These are phyloP conservation scores for Neonectria ditissima DNA, from an alignment of 2,329 filamentous ascomycete genomes.

Conservation along the genomic window DNA sequence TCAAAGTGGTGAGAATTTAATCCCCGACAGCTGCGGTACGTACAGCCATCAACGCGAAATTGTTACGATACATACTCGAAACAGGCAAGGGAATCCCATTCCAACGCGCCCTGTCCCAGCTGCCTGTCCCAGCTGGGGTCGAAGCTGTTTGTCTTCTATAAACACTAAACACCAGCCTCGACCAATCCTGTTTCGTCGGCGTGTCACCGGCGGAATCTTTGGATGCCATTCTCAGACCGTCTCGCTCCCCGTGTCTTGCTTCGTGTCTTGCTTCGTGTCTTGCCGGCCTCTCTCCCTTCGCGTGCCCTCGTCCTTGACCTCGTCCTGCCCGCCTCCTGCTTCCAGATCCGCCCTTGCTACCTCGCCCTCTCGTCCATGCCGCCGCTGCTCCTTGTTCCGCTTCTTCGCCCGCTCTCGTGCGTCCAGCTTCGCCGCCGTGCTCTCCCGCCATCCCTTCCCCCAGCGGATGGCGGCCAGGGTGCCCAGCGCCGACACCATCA, in stretches of 20 bases:
- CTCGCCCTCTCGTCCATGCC: not conserved
- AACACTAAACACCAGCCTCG: not conserved
- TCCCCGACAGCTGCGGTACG: constrained; percentile 3
- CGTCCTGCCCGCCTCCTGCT: constrained; percentile 2
- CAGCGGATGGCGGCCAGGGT: constrained; percentile 54
- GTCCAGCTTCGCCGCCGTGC: constrained; percentile 45
- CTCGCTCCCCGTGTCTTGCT: constrained; percentile 11
- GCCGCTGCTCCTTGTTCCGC: not conserved
- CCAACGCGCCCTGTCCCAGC: constrained; percentile 9
- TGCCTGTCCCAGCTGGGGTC: not conserved
- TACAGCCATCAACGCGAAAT: constrained; percentile 11
- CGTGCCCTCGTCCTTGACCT: not conserved
- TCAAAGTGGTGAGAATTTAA: constrained; percentile 12
- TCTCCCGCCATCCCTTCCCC: constrained; percentile 56
- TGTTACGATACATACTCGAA: constrained; percentile 18
- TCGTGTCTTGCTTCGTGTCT: not conserved
- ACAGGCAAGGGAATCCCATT: constrained; percentile 22
- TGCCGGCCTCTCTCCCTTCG: not conserved
- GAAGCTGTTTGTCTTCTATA: constrained; percentile 3
- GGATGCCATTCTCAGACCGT: constrained; percentile 18
- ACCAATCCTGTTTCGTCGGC: not conserved
- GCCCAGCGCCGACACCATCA: constrained; percentile 52
- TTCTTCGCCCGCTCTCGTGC: constrained; percentile 24
- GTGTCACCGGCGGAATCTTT: constrained; percentile 9
- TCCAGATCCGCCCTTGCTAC: constrained; percentile 5